Evolutionary conservation across 83 land plant species (phyloP).

Genomic region (Diphasiastrum complanatum): DNA sequence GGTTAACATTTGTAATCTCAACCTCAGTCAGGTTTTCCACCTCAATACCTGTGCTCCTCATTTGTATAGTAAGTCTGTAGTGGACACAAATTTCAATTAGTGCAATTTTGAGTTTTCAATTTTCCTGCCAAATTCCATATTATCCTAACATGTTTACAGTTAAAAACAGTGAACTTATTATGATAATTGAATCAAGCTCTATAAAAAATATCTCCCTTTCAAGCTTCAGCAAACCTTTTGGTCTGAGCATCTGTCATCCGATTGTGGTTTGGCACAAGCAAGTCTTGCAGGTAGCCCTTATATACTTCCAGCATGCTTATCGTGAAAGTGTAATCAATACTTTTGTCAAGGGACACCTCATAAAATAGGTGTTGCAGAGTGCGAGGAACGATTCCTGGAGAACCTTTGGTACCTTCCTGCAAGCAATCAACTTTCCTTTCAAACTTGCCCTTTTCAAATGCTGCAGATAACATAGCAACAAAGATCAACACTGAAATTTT

Average conservation of each 20-base stretch:
- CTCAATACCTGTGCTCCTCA: constrained; percentile 60
- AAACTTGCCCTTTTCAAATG: background rate
- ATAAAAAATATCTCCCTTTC: too few relatives aligned
- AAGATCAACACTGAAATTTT: background rate
- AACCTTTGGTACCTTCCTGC: constrained; percentile 64
- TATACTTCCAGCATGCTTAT: constrained; percentile 93
- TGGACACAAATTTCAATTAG: constrained; percentile 5
- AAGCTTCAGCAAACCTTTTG: constrained; percentile 47
- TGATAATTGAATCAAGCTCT: too few relatives aligned
- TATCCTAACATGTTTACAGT: background rate
- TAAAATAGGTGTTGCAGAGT: constrained; percentile 56
- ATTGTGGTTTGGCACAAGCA: constrained; percentile 44
- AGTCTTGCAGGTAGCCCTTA: constrained; percentile 67
- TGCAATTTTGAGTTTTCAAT: background rate
- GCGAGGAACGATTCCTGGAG: constrained; percentile 70
- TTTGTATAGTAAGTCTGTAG: constrained; percentile 63
- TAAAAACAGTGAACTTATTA: background rate
- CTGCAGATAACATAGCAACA: background rate
- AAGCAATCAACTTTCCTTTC: background rate
- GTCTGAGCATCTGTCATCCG: constrained; percentile 24
- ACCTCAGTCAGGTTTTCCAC: constrained; percentile 70
- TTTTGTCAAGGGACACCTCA: constrained; percentile 34
- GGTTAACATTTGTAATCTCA: constrained; percentile 38
- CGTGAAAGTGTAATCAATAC: constrained; percentile 35
- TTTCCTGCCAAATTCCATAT: constrained; percentile 1